Evolutionary conservation across 352 stramenopile species (phyloP).

Genomic region (Pilasporangium apinafurcum): DNA sequence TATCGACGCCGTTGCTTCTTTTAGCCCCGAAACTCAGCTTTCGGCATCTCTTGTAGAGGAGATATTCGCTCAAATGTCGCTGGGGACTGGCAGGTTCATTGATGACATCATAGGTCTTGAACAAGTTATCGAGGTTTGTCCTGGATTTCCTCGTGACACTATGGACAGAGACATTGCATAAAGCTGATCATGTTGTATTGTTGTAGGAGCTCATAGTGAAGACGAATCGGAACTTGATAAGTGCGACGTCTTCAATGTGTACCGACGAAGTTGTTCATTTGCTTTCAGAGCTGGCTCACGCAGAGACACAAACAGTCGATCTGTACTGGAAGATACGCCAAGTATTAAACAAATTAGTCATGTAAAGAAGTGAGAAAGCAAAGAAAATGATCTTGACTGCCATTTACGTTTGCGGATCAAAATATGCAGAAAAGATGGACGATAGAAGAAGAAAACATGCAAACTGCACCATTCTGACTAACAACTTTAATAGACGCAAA

Average conservation of each 20-base stretch:
- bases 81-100: slow-evolving; percentile 4
- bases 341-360: slow-evolving; percentile 31
- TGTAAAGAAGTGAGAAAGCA: slow-evolving; percentile 10
- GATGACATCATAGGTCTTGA: no score
- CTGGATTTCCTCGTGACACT: no score
- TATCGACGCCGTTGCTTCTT: slow-evolving; percentile 6
- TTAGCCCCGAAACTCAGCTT: no score
- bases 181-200: not conserved
- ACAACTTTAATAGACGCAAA: no score
- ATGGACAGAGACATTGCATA: no score
- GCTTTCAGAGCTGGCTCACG: slow-evolving; percentile 24
- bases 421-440: no score
- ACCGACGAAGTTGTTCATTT: slow-evolving; percentile 42
- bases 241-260: slow-evolving; percentile 20
- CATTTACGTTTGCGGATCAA: not conserved
- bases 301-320: slow-evolving; percentile 39
- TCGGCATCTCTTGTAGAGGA: no score
- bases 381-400: not conserved
- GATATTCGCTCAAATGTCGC: slow-evolving; percentile 9
- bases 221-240: slow-evolving; percentile 13
- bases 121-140: no score
- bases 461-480: not conserved
- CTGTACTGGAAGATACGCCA: slow-evolving; percentile 50
- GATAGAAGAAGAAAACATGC: not conserved
- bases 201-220: slow-evolving; percentile 30